phyloP scores from a whole-genome alignment of 2,329 filamentous ascomycete species.

The Diaporthe caulivora region DNA sequence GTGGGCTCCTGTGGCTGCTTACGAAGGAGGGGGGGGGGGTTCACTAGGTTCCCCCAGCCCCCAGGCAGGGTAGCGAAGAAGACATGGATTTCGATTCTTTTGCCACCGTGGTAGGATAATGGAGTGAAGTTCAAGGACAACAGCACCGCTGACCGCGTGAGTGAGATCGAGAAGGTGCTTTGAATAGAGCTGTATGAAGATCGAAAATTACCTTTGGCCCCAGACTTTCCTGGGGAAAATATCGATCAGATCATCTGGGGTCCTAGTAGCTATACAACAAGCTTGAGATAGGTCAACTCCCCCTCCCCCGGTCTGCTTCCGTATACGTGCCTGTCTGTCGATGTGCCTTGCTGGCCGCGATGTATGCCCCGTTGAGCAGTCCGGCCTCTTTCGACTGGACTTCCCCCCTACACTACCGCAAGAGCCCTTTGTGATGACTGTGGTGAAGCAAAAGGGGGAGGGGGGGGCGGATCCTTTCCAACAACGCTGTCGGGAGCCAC shows the following conservation, averaged over 20 bases:
- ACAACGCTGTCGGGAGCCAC: too few relatives aligned
- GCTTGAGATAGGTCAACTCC: too few relatives aligned
- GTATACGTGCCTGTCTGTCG: neutral
- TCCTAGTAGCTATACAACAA: neutral
- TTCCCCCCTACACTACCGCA: too few relatives aligned
- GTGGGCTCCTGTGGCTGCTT: neutral
- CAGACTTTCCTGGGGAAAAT: neutral
- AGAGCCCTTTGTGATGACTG: too few relatives aligned
- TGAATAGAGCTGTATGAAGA: neutral
- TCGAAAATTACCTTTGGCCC: too few relatives aligned
- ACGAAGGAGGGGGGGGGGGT: too few relatives aligned
- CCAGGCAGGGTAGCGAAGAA: neutral
- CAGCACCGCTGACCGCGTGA: neutral
- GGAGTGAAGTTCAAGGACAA: neutral
- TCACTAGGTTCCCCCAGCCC: neutral
- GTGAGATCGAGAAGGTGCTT: neutral
- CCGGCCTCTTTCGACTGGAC: too few relatives aligned
- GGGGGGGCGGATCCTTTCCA: too few relatives aligned
- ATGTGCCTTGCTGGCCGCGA: too few relatives aligned
- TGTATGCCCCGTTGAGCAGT: too few relatives aligned
- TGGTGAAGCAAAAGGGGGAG: too few relatives aligned
- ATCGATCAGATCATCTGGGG: neutral
- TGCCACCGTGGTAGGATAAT: constrained; percentile 10
- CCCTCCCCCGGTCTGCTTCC: neutral
- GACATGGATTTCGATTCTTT: constrained; percentile 11